Evolutionary conservation across 345 rosid species (phyloP), one percentile per base, ranked within the genome.

Genomic region (Eucalyptus victrix): DNA sequence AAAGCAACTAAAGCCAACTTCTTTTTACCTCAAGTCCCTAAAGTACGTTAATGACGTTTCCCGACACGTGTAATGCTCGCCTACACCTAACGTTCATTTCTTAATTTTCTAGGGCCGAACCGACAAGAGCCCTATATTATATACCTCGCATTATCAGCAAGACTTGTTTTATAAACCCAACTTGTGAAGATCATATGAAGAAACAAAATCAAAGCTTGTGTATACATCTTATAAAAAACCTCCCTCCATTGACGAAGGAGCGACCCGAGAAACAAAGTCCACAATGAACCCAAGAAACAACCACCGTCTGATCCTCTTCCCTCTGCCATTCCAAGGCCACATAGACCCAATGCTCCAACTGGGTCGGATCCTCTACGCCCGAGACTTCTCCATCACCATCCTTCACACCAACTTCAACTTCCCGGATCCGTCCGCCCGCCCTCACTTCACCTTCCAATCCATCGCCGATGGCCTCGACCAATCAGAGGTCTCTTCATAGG

Each of bases 271-370:
- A 58, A 58, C 13, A 3, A 62, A 50, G 51, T 45, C 87, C 44
- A 53, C 15, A 6, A 88, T 54, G 51, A 72, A 86, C 80, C 58
- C 50, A 34, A 88, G 93, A 80, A 89, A 72, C 80, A 89, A 83
- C 9, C 90, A 87, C 12, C 87, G 91, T 42, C 26, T 92, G 45
- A 58, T 91, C 21, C 88, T 91, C 5, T 91, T 92, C 51, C 92
- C 94, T 7, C 17, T 90, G 10, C 92, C 94, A 49, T 44, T 91
- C 30, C 91, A 88, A 89, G 94, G 94, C 65, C 92, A 92, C 86
- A 89, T 91, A 10, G 90, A 85, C 89, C 92, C 94, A 50, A 92
- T 92, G 92, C 90, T 92, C 9, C 92, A 91, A 62, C 94, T 92
- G 18, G 92, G 89, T n/a, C 90, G 88, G 76, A 89, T 91, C 89